These are phyloP conservation scores for Mallotus repandus DNA, from an alignment of 441 rosid species.

Conservation along the genomic window DNA sequence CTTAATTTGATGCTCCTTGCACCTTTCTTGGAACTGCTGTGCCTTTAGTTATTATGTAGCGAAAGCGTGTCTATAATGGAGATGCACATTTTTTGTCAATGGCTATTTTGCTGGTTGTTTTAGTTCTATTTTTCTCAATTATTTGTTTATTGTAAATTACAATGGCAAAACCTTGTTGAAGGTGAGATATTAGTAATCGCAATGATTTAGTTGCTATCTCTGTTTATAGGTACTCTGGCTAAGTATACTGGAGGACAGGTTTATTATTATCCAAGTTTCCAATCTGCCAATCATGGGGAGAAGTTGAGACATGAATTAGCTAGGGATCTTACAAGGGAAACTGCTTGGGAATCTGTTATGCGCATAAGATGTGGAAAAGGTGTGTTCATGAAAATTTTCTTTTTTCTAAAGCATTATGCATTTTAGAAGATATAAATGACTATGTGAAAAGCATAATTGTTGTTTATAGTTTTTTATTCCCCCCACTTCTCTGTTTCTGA, in stretches of 20 bases:
- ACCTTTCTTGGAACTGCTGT: not conserved
- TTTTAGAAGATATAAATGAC: not conserved
- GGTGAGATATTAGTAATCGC: not conserved
- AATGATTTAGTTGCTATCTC: conserved; percentile 12
- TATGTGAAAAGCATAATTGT: not conserved
- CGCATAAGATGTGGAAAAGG: conserved; percentile 99
- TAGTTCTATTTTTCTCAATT: not conserved
- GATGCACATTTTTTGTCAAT: not conserved
- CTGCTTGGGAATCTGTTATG: conserved; percentile 99
- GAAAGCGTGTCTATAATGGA: conserved; percentile 3
- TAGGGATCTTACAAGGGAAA: conserved; percentile 97
- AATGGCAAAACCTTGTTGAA: not conserved
- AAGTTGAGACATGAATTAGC: conserved; percentile 85
- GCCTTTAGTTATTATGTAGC: not conserved
- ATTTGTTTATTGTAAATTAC: conserved; percentile 2
- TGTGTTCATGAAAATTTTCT: conserved; percentile 24
- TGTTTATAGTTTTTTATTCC: not conserved
- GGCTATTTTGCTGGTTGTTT: conserved; percentile 1
- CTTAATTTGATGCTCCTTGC: not conserved
- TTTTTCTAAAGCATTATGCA: not conserved
- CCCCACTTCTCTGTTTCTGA: not conserved
- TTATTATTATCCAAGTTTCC: conserved; percentile 89
- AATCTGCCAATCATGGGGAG: conserved; percentile 66
- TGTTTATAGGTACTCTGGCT: conserved; percentile 69
- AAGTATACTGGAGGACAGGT: conserved; percentile 99